Evolutionary conservation across 2,329 filamentous ascomycete species (phyloP), one percentile per base, ranked within the genome.

Genomic region (Alternaria postmessia): DNA sequence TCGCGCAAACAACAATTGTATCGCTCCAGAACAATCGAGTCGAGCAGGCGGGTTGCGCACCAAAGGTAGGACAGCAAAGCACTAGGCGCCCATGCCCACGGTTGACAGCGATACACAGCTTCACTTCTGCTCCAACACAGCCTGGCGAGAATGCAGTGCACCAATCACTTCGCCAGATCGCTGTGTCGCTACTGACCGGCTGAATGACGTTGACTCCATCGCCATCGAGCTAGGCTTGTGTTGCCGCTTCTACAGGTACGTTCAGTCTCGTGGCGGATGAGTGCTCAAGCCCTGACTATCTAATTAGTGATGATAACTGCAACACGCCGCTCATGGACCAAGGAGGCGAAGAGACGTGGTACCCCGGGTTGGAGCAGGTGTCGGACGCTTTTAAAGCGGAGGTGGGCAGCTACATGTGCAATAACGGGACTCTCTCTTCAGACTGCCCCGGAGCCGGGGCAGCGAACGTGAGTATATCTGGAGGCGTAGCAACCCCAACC

Each of bases 341-440:
- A 53, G 39, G 30, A 14, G 30, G 30, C 9, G 9, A 34, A 34
- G 30, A 34, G 30, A 34, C 38, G 46, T 63, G n/a, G 61, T 63
- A 57, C 8, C 57, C 57, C 5, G n/a, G 57, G 12, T 24, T 60
- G 28, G 36, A 16, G 22, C 11, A 52, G n/a, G 53, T 60, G 26
- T 30, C 22, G 5, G 49, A 57, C 41, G 39, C 8, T 12, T 60
- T 60, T 16, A 60, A 55, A 56, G 46, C 14, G 9, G 20, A 63
- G n/a, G 57, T 57, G 24, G 61, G 57, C 41, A 63, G 57, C 51
- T 60, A 57, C 22, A 63, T 63, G 38, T 63, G 43, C 26, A 63
- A 59, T 4, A 63, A 54, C 24, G 30, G 61, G 22, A 60, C 26
- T 55, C 26, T 28, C 14, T 47, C 51, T 42, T 59, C 43, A 9